A percentile compares a stretch with the other conserved stretches of the same genome.
Evolutionary conservation across 1,284 basidiomycete species (phyloP).

Genomic region (Papiliotrema fonsecae): DNA sequence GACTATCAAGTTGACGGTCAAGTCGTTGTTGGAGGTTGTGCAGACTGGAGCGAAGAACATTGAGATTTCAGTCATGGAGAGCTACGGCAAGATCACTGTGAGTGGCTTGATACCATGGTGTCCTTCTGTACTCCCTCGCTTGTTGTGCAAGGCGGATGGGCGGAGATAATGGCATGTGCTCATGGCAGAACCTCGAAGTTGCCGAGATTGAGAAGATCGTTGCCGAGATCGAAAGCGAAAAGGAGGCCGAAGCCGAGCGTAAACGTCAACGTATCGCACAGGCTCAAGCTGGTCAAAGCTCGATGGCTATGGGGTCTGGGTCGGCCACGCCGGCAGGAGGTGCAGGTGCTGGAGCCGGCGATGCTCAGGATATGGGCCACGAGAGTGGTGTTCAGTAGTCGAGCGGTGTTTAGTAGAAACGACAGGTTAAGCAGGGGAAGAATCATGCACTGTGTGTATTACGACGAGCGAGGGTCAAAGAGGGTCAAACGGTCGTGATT

Average conservation of each 20-base stretch:
- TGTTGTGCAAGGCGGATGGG: no score
- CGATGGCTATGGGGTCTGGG: conserved; percentile 37
- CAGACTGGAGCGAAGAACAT: conserved; percentile 99
- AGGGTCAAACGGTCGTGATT: no score
- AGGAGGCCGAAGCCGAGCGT: conserved; percentile 90
- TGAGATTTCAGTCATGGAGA: conserved; percentile 94
- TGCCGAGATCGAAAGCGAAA: conserved; percentile 85
- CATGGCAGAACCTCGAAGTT: conserved; percentile 69
- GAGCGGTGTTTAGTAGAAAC: no score
- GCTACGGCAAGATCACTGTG: conserved; percentile 83
- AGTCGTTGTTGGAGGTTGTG: conserved; percentile 94
- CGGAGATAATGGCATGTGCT: no score
- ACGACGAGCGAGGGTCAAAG: no score
- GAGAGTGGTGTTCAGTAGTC: conserved; percentile 35
- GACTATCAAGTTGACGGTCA: conserved; percentile 90
- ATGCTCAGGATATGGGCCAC: conserved; percentile 24
- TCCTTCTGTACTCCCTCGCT: no score
- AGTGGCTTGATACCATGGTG: conserved; percentile 34
- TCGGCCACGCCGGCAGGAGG: conserved; percentile 7
- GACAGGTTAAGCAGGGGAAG: neutral
- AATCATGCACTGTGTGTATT: conserved; percentile 6
- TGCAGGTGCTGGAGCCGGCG: conserved; percentile 22
- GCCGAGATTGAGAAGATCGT: conserved; percentile 87
- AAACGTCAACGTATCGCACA: conserved; percentile 72
- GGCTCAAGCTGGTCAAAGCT: conserved; percentile 51